These are phyloP conservation scores for Solioccasus polychromus DNA, from an alignment of 768 basidiomycete species.

Conservation along the genomic window DNA sequence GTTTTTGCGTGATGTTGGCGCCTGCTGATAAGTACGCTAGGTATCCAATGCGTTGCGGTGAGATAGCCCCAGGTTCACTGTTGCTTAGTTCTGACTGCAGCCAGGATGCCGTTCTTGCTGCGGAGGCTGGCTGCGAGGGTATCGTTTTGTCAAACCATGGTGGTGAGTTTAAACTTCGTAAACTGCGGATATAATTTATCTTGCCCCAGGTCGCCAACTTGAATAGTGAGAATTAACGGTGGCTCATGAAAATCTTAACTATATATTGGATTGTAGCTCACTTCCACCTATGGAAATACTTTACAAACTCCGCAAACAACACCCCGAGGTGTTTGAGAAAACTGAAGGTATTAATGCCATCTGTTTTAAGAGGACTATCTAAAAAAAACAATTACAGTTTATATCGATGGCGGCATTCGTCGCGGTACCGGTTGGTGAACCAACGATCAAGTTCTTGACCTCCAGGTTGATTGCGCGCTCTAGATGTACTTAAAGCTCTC, in stretches of 20 bases:
- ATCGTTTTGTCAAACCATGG: slow-evolving; percentile 93
- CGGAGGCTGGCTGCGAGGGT: slow-evolving; percentile 80
- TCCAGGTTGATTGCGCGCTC: not conserved
- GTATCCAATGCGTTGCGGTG: slow-evolving; percentile 74
- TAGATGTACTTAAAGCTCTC: slow-evolving; percentile 85
- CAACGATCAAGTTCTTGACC: not conserved
- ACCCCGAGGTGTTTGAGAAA: slow-evolving; percentile 71
- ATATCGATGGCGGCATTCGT: slow-evolving; percentile 75
- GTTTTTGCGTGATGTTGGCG: not conserved
- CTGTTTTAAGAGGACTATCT: slow-evolving; percentile 1
- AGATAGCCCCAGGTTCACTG: not conserved
- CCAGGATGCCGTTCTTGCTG: slow-evolving; percentile 84
- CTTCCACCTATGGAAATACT: slow-evolving; percentile 78
- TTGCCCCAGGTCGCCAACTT: slow-evolving; percentile 59
- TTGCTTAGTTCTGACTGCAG: slow-evolving; percentile 10
- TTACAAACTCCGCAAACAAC: slow-evolving; percentile 64
- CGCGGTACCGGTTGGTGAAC: slow-evolving; percentile 67
- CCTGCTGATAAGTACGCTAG: slow-evolving; percentile 32
- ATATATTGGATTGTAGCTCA: slow-evolving; percentile 43
- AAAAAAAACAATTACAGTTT: slow-evolving; percentile 46
- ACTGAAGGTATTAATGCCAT: slow-evolving; percentile 51
- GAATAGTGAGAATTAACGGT: slow-evolving; percentile 56
- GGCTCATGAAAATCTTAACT: not conserved
- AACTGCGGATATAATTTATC: slow-evolving; percentile 1
- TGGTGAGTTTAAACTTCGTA: slow-evolving; percentile 39